Base-by-base conservation (phyloP, 2,329 filamentous ascomycete species). In the Calcarisporium arbuscula region DNA sequence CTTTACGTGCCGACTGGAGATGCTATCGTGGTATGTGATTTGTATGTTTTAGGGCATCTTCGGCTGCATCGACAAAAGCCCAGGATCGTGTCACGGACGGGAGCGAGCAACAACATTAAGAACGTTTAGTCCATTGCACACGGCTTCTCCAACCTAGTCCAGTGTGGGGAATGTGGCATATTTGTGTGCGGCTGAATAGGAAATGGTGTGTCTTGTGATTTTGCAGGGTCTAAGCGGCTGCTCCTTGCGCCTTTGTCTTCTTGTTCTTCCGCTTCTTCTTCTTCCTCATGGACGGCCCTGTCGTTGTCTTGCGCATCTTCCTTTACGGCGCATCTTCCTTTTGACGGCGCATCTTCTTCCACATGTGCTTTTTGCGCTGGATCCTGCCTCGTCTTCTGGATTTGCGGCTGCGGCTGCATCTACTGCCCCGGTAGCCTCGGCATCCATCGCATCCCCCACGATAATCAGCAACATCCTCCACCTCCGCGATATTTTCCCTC, bases 221-320 rank as follows among this genome's bases (percentile, higher is more conserved):
- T n/a, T n/a, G n/a, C n/a, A n/a, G n/a, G n/a, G n/a, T n/a, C n/a
- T n/a, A 19, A 9, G 16, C 15, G 9, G 6, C 21, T 22, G 6
- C 26, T n/a, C 34, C 19, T 27, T 26, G 34, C 16, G 14, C 9
- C 14, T 32, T 38, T 19, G 32, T 37, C 31, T 44, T 40, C 30
- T 42, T 48, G 28, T 42, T 43, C 40, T 46, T 45, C 9, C 43
- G 53, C 32, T 56, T 56, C 43, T 49, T 52, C 30, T 51, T 49
- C 10, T 41, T 49, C 22, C 8, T 33, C 34, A 5, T 36, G 22
- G 12, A 19, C 36, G 5, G 15, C 34, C n/a, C 27, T 28, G 14
- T 30, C 28, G 25, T 22, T 32, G 18, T 31, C 34, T 27, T 37
- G 17, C 16, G 15, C 30, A 16, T 31, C 28, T 5, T 32, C n/a